Conservation (phyloP, 2,329 filamentous ascomycete species). For the Colletotrichum sp. region DNA sequence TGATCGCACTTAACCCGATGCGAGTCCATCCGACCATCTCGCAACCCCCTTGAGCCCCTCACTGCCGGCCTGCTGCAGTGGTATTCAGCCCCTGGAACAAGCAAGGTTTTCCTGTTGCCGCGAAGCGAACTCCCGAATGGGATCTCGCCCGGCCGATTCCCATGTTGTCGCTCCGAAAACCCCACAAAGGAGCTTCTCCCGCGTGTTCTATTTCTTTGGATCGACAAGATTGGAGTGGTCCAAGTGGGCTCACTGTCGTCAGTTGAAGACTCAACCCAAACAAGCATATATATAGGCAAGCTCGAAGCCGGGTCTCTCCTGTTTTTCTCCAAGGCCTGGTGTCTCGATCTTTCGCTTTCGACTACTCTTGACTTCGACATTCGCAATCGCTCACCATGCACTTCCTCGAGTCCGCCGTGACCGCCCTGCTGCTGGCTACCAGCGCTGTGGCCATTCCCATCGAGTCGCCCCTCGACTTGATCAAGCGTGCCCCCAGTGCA, state of each 20-base stretch:
- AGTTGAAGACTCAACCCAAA: background rate
- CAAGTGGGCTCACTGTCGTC: constrained; percentile 1
- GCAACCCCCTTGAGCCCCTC: background rate
- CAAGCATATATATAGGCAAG: constrained; percentile 7
- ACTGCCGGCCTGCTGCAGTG: background rate
- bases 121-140: background rate
- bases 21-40: background rate
- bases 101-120: background rate
- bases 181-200: constrained; percentile 4
- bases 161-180: background rate
- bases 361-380: background rate
- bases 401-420: constrained; percentile 25
- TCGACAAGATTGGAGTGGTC: constrained; percentile 11
- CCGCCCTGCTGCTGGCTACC: constrained; percentile 29
- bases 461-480: constrained; percentile 40
- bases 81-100: background rate
- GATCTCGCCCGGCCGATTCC: background rate
- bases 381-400: constrained; percentile 26
- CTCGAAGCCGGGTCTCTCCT: background rate
- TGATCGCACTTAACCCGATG: background rate
- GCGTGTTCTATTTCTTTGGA: background rate
- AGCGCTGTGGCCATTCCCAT: constrained; percentile 33
- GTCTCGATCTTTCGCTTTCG: background rate
- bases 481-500: constrained; percentile 43
- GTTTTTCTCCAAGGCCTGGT: background rate